Percentiles rank a stretch among this genome's conserved stretches.
Conservation (phyloP, 2,329 filamentous ascomycete species). For the Pseudogymnoascus sp. region DNA sequence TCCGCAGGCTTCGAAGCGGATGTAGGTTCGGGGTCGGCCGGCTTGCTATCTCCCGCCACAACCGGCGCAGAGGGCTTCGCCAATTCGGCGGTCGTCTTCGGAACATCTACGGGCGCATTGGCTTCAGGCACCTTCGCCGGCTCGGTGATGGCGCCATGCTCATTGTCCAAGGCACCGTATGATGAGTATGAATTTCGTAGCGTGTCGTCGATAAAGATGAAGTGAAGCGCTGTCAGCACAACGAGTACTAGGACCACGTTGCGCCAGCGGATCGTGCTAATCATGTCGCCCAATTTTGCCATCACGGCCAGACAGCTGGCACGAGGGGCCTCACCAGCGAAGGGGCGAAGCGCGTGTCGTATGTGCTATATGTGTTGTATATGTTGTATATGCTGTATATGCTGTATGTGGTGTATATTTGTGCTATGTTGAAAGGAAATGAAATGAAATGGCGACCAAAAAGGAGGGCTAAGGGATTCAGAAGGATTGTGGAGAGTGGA, state of each 20-base stretch:
- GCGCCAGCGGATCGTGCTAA: constrained; percentile 4
- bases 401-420: background rate
- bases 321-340: background rate
- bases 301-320: background rate
- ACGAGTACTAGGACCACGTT: background rate
- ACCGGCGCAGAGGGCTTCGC: background rate
- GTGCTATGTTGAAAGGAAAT: background rate
- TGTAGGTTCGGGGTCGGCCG: background rate
- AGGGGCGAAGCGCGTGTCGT: background rate
- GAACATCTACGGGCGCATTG: constrained; percentile 1
- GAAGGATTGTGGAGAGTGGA: background rate
- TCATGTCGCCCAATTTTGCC: constrained; percentile 3
- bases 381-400: background rate
- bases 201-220: constrained; percentile 2
- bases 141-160: background rate
- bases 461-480: background rate
- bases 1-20: background rate
- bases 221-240: constrained; percentile 4
- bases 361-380: background rate
- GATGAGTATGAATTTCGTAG: constrained; percentile 5
- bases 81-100: background rate
- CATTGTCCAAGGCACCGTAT: background rate
- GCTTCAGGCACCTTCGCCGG: background rate
- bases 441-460: background rate
- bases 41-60: background rate